Evolutionary conservation across 768 basidiomycete species (phyloP), one percentile per base, ranked within the genome.

Genomic region (Pulveroboletus ravenelii): DNA sequence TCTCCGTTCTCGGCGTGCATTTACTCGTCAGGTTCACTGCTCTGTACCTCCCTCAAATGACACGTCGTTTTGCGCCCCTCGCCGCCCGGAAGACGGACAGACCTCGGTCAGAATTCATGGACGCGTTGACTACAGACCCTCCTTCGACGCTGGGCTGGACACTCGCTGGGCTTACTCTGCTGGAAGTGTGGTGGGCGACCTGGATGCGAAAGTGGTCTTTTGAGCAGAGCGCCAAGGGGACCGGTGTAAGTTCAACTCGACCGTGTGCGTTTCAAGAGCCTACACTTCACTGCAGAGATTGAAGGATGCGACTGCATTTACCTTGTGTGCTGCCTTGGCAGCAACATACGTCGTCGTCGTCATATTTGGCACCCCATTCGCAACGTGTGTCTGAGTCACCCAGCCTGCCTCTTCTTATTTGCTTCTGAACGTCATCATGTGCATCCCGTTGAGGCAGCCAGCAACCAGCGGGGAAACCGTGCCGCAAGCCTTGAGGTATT

Each of bases 361-460:
- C 14, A 62, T 89, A 14, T 84, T 95, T 55, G 92, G 93, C 0
- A 89, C 92, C 10, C 87, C 89, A 4, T 55, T 87, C 14, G 55
- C 72, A 29, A n/a, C n/a, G n/a, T 85, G 60, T 55, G 62, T 64
- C 18, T 14, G 1, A 23, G 20, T 23, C 4, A 23, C 20, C 4
- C 20, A 23, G 20, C 20, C 2, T 4, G 20, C 4, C 20, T 23
- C 20, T 23, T 23, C 20, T 23, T 23, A 23, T 23, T 23, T 23
- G 20, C 20, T 4, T 23, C 20, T 23, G 20, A 23, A 23, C 20
- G 4, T 23, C 20, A 23, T 4, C 20, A 23, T 23, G 4, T 23
- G 20, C 4, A 23, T 23, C 20, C 20, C 20, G 20, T 23, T n/a
- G n/a, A n/a, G n/a, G n/a, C n/a, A n/a, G n/a, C n/a, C n/a, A n/a